Conservation (phyloP, 768 basidiomycete species). For the Suillus paluster region DNA sequence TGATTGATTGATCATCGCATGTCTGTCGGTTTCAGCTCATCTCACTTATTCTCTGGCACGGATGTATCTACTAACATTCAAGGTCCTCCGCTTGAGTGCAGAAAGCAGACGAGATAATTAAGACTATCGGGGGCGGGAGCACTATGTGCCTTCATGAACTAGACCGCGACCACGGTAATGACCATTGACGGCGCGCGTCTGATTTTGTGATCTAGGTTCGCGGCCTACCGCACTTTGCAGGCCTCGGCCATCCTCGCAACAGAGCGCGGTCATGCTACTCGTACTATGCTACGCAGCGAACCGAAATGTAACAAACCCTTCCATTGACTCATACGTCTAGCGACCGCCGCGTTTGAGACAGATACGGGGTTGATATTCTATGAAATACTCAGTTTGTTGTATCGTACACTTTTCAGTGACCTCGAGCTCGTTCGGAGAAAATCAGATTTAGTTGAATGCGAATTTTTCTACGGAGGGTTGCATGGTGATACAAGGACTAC, state of each 20-base stretch:
- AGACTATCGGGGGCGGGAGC: conserved; percentile 53
- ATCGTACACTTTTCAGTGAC: background rate
- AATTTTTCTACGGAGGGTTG: background rate
- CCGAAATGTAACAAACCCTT: conserved; percentile 66
- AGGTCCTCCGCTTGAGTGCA: conserved; percentile 50
- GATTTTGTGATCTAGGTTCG: conserved; percentile 25
- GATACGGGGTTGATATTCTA: conserved; percentile 77
- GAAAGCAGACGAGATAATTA: conserved; percentile 75
- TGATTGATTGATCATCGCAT: no score
- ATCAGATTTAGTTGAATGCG: background rate
- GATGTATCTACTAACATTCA: background rate
- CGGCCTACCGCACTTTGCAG: conserved; percentile 29
- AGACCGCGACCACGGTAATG: conserved; percentile 22
- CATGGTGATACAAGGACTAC: background rate
- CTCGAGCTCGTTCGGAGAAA: background rate
- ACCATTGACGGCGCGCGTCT: background rate
- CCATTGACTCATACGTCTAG: conserved; percentile 78
- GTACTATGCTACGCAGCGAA: conserved; percentile 36
- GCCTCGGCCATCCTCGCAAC: conserved; percentile 26
- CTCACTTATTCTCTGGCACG: background rate
- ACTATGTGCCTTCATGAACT: conserved; percentile 27
- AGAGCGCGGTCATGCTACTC: conserved; percentile 20
- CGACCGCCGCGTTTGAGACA: conserved; percentile 80
- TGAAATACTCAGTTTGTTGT: background rate
- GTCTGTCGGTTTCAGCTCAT: no score